phyloP scores from a whole-genome alignment of 306 rosid genomes.

The Purshia tridentata region DNA sequence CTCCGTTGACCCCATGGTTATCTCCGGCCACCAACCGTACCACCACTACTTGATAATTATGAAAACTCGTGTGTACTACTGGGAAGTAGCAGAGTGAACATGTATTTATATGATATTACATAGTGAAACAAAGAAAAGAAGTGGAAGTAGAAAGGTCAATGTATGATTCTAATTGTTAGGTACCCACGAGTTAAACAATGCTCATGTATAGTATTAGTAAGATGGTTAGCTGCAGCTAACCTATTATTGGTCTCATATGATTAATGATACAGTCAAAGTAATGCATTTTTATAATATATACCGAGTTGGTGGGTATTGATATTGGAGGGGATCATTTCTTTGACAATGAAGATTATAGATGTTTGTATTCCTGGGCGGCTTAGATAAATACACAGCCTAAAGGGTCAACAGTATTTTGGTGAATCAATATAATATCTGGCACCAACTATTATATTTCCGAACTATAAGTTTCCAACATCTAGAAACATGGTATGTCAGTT shows the following conservation, averaged over 20 bases:
- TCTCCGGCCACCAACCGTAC: not conserved
- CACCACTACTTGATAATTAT: not conserved
- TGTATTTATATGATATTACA: not conserved
- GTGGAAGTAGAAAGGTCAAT: not conserved
- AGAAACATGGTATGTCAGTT: too few relatives aligned
- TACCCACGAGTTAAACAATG: not conserved
- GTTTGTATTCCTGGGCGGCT: too few relatives aligned
- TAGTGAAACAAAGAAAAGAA: not conserved
- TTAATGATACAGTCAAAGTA: too few relatives aligned
- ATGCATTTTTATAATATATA: too few relatives aligned
- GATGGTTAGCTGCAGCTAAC: slow-evolving; percentile 5
- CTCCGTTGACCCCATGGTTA: not conserved
- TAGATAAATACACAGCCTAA: too few relatives aligned
- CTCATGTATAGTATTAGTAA: not conserved
- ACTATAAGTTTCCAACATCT: too few relatives aligned
- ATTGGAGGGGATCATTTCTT: too few relatives aligned
- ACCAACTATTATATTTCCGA: too few relatives aligned
- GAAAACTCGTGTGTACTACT: not conserved
- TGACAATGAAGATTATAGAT: too few relatives aligned
- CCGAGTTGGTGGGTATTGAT: too few relatives aligned
- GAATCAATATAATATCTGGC: too few relatives aligned
- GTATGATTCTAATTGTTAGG: not conserved
- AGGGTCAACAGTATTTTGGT: too few relatives aligned
- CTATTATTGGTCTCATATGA: not conserved
- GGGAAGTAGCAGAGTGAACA: not conserved